Evolutionary conservation across 2,329 filamentous ascomycete species (phyloP), one percentile per base, ranked within the genome.

Genomic region (Dactylellina parvicollis): DNA sequence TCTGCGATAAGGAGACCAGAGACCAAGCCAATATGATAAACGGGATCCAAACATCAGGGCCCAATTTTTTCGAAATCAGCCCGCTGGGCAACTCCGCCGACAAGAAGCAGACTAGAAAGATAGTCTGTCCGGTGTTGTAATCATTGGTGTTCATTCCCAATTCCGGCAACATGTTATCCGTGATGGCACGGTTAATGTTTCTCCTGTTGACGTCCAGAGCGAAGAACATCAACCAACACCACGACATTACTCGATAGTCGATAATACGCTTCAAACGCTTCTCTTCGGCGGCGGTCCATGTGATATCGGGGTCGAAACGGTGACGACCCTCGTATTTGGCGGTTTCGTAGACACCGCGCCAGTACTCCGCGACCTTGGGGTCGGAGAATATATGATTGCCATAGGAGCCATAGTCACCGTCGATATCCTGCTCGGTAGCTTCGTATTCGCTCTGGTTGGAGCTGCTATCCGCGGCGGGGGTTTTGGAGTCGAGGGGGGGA

Each of bases 341-440:
- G 4, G 83, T 83, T 74, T 87, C 85, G 71, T 87, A 88, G 3
- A 86, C 77, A 3, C 80, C 79, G 1, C 81, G 80, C 83, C 85
- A 88, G 76, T 85, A 82, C n/a, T 84, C 82, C 0, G 85, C 85
- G 1, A 85, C 80, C 2, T 81, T 80, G 1, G 84, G 82, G 54
- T 87, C 84, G 0, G 82, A 80, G 75, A 88, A 88, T 34, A 81
- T 61, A 47, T 84, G 82, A n/a, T 81, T 79, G 1, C 78, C 75
- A 14, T 78, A 76, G 9, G 80, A 81, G 5, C 80, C 80, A 50
- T 80, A 80, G 14, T 76, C 75, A 36, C 75, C 75, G 18, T 71
- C 70, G 32, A 74, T 64, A 16, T 72, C 66, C 18, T 71, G 66
- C 1, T 71, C 66, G n/a, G 66, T 57, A 30, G 14, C 52, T 3